Conservation (phyloP, 2,329 filamentous ascomycete genomes). For the Claviceps sp. region DNA sequence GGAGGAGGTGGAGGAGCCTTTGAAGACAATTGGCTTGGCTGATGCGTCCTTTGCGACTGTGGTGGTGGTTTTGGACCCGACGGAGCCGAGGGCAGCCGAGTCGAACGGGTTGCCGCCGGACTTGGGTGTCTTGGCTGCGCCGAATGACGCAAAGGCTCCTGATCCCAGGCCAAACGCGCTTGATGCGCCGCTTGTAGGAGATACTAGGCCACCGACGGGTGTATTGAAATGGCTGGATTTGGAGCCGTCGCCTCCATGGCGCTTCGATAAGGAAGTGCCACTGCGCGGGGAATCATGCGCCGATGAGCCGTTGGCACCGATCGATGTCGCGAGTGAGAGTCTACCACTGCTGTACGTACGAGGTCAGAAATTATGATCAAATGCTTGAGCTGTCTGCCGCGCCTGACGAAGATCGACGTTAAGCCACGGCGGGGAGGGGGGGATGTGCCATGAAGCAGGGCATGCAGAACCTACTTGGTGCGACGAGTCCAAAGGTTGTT, state of each 20-base stretch:
- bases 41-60: conserved; percentile 17
- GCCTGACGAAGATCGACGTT: neutral
- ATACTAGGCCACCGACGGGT: conserved; percentile 41
- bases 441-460: neutral
- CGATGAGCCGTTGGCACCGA: conserved; percentile 36
- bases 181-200: conserved; percentile 49
- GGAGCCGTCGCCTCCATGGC: conserved; percentile 56
- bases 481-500: conserved; percentile 61
- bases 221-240: conserved; percentile 69
- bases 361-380: neutral
- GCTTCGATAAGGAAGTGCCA: conserved; percentile 47
- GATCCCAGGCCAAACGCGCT: conserved; percentile 89
- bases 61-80: conserved; percentile 18
- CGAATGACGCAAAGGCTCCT: conserved; percentile 84
- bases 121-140: conserved; percentile 78
- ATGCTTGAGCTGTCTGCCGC: neutral
- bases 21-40: conserved; percentile 15
- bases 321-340: conserved; percentile 72
- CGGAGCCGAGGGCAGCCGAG: conserved; percentile 41
- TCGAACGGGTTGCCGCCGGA: conserved; percentile 71
- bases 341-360: conserved; percentile 58
- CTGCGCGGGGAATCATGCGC: conserved; percentile 47
- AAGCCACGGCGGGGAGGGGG: neutral
- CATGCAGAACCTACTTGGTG: conserved; percentile 51
- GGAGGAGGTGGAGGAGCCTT: conserved; percentile 16